Base-by-base conservation (phyloP, 2,329 filamentous ascomycete species). In the Microdochium paspali region DNA sequence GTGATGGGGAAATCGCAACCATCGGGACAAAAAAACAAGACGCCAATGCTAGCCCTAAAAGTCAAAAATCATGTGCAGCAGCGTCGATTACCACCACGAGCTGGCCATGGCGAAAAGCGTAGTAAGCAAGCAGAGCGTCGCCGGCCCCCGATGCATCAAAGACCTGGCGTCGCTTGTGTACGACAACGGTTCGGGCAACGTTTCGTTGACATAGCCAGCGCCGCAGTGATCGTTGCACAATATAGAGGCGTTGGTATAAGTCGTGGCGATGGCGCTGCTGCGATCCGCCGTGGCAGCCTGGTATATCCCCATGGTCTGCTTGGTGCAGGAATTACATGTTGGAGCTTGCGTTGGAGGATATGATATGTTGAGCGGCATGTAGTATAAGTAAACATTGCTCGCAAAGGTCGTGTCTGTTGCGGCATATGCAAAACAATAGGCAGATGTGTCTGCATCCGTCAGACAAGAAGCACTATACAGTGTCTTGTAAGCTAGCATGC, bases 381-480 rank as follows among this genome's bases (percentile, higher is more conserved):
- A 91, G 68, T 96, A 98, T 30, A 93, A 76, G 59, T 90, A 91
- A 28, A 80, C 77, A 61, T 93, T 85, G 26, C 81, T 79, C 0
- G 85, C 73, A 9, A 79, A 84, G 21, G 79, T 77, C 5, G 70
- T 62, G 66, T 95, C 95, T 44, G 86, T 89, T 50, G 90, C 81
- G 45, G 91, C 89, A 56, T 87, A 84, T 54, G 87, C 87, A 63
- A 89, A 96, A 69, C 80, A 85, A 71, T 91, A 96, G 54, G 81
- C 77, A 45, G 73, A 73, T 1, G 81, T 82, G 1, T 71, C 66
- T 0, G 79, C 72, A 60, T 87, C 79, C 50, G 80, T 81, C 20
- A 95, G 75, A 61, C 93, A 98, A 6, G 85, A 85, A 3, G 89
- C 88, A 44, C 80, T 75, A 68, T 91, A 95, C 25, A 95, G 68